Evolutionary conservation across 352 stramenopile species (phyloP), one percentile per base, ranked within the genome.

Genomic region (Phytophthora agathidicida): DNA sequence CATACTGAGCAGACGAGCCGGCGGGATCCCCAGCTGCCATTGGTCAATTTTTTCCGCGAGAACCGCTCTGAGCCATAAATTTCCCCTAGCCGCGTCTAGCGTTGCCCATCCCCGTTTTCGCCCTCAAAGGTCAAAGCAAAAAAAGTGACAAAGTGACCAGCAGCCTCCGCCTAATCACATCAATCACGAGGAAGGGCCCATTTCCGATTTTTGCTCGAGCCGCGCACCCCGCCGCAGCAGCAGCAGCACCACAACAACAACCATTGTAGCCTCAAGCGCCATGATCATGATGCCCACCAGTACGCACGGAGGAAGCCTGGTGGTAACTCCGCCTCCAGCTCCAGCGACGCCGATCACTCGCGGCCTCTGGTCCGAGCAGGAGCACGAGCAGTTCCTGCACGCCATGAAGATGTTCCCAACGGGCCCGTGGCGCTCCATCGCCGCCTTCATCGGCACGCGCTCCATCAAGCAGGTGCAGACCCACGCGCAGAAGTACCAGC

Each of bases 401-500:
- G 85, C 78, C 39, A 89, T 94, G 76, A 88, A 94, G 62, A 73
- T 86, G 46, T 93, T 88, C 49, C 82, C 82, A 6, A 79, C 76
- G 20, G 81, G 83, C 16, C 82, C 83, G 28, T 94, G 85, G 85
- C 80, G 77, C 33, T 77, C 73, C 13, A 91, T 94, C 45, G 80
- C 85, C 3, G 75, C 77, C 32, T 79, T 86, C 60, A 83, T 94
- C 10, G 79, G 81, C 49, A 93, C 85, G 57, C 79, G 83, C 22
- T 89, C 81, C 13, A 88, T 93, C 60, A 89, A 89, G 64, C 85
- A 94, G 47, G 80, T 93, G 47, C 85, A 91, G 66, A 91, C 85
- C 4, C 85, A 94, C 45, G 85, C 85, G 35, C 85, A 94, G 44
- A 94, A 94, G 68, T 94, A 94, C 68, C 81, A 89, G 51, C 79